Percentiles rank a stretch among this genome's conserved stretches.
Conservation (phyloP, 441 rosid genomes). For the Aquilaria agallochum region DNA sequence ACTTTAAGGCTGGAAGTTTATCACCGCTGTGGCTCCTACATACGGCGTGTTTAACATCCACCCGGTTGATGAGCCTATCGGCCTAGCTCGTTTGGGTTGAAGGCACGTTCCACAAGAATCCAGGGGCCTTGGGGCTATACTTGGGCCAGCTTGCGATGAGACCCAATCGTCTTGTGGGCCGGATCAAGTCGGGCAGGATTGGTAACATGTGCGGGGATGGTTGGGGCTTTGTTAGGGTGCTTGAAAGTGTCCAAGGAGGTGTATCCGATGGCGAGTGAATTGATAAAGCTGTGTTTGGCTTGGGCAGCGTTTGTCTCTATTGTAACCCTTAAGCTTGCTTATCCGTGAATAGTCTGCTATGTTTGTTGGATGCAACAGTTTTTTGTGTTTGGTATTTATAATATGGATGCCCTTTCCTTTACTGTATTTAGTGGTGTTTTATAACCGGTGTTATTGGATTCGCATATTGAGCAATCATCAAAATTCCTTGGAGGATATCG, state of each 20-base stretch:
- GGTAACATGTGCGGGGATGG: constrained; percentile 32
- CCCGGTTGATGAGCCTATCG: constrained; percentile 66
- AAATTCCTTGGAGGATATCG: too few relatives aligned
- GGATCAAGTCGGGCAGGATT: constrained; percentile 46
- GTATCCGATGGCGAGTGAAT: constrained; percentile 63
- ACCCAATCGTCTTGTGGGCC: constrained; percentile 37
- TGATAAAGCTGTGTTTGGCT: constrained; percentile 69
- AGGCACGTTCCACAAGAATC: constrained; percentile 69
- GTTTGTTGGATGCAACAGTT: too few relatives aligned
- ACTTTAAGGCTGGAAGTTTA: constrained; percentile 35
- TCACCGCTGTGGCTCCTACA: constrained; percentile 61
- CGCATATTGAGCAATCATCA: too few relatives aligned
- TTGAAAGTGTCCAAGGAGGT: constrained; percentile 39
- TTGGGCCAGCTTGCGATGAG: constrained; percentile 63
- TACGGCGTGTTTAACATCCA: constrained; percentile 37
- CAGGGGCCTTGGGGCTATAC: constrained; percentile 45
- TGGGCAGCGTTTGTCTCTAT: constrained; percentile 60
- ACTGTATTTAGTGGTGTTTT: too few relatives aligned
- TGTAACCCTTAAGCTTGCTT: constrained; percentile 53
- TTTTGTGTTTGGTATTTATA: too few relatives aligned
- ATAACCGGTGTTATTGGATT: too few relatives aligned
- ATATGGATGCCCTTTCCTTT: too few relatives aligned
- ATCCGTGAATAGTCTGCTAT: constrained; percentile 22
- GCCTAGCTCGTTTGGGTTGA: constrained; percentile 94
- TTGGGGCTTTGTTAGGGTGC: constrained; percentile 52